Conservation (phyloP, 2,329 filamentous ascomycete genomes). For the Cordyceps militaris region DNA sequence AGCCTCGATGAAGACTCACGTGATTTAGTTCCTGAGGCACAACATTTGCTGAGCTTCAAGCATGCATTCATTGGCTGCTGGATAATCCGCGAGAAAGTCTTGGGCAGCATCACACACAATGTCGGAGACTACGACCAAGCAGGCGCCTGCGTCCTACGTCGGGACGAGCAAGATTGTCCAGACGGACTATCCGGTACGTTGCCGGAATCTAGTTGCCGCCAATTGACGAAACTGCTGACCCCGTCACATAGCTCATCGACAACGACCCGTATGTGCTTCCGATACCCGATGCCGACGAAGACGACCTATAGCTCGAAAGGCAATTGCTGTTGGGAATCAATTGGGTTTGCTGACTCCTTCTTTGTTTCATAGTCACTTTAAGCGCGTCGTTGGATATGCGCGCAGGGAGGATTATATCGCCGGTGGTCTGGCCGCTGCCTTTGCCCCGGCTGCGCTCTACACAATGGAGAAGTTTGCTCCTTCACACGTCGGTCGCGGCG, state of each 20-base stretch:
- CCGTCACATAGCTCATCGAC: slow-evolving; percentile 76
- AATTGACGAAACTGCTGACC: slow-evolving; percentile 21
- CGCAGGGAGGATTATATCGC: slow-evolving; percentile 74
- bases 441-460: slow-evolving; percentile 66
- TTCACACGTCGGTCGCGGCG: slow-evolving; percentile 74
- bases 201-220: slow-evolving; percentile 15
- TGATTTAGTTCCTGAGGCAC: slow-evolving; percentile 27
- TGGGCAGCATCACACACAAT: slow-evolving; percentile 26
- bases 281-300: slow-evolving; percentile 10
- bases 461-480: slow-evolving; percentile 79
- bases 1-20: slow-evolving; percentile 20
- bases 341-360: slow-evolving; percentile 18
- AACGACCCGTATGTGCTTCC: slow-evolving; percentile 74
- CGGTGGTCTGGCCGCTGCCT: slow-evolving; percentile 60
- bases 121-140: slow-evolving; percentile 33
- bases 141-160: slow-evolving; percentile 28
- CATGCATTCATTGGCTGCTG: slow-evolving; percentile 15
- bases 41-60: slow-evolving; percentile 17
- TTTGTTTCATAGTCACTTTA: slow-evolving; percentile 63
- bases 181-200: slow-evolving; percentile 79
- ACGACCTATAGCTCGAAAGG: neutral
- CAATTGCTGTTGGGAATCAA: neutral
- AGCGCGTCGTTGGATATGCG: slow-evolving; percentile 81
- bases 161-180: slow-evolving; percentile 63
- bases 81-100: slow-evolving; percentile 20